Percentiles rank a stretch among this genome's conserved stretches.
phyloP scores from a whole-genome alignment of 805 yeast species.

The Kurtzmaniella cleridarum region DNA sequence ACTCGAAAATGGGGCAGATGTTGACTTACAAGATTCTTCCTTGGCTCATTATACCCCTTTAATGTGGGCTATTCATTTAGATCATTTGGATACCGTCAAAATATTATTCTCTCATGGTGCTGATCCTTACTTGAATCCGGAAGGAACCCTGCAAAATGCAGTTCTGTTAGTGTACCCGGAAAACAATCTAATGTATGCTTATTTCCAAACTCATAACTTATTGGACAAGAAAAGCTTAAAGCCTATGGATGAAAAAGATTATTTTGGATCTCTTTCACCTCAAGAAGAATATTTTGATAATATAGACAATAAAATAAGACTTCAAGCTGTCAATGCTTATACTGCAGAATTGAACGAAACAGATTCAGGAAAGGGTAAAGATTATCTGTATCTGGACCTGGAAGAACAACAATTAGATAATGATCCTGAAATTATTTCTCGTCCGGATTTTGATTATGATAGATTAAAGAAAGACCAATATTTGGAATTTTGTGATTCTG shows the following conservation, averaged over 20 bases:
- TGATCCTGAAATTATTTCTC: slow-evolving; percentile 23
- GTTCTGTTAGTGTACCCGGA: slow-evolving; percentile 53
- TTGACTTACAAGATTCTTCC: slow-evolving; percentile 46
- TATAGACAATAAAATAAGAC: slow-evolving; percentile 25
- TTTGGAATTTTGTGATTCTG: slow-evolving; percentile 55
- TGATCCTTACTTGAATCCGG: slow-evolving; percentile 42
- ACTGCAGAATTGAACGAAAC: slow-evolving; percentile 10
- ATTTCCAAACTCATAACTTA: slow-evolving; percentile 48
- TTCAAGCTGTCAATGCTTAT: slow-evolving; percentile 25
- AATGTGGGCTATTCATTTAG: slow-evolving; percentile 81
- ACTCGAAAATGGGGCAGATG: slow-evolving; percentile 40
- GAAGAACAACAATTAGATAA: slow-evolving; percentile 25
- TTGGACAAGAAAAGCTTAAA: slow-evolving; percentile 8
- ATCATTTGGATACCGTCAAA: slow-evolving; percentile 50
- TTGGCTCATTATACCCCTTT: slow-evolving; percentile 56
- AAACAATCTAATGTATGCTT: slow-evolving; percentile 47
- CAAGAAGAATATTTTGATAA: slow-evolving; percentile 27
- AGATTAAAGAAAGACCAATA: slow-evolving; percentile 53
- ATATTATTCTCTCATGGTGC: slow-evolving; percentile 60
- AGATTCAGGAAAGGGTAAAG: slow-evolving; percentile 14
- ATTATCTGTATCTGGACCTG: slow-evolving; percentile 10
- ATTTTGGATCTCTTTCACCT: slow-evolving; percentile 8
- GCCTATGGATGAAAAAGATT: background rate
- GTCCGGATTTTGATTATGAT: slow-evolving; percentile 50
- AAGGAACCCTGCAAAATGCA: slow-evolving; percentile 36